Evolutionary conservation across 148 eudicot genomes (phyloP), one percentile per base, ranked within the genome.

Genomic region (Tetragonia tetragonoides): DNA sequence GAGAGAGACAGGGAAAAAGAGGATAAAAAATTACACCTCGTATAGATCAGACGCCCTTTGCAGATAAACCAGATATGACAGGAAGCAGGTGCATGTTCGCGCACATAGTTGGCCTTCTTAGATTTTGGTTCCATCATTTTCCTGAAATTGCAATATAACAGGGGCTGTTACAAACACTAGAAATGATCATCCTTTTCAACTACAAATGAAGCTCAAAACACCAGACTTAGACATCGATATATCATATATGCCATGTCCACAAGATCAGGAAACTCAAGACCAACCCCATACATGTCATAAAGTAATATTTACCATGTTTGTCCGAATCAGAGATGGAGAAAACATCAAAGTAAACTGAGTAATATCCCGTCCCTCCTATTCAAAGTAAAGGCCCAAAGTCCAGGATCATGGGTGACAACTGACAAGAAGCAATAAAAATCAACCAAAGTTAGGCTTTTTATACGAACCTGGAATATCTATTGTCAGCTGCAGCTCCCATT

Each of bases 401-500:
- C 64, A 4, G 4, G 39, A 3, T n/a, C 60, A 14, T 37, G 7
- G 51, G 39, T 44, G 56, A 23, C 60, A 34, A 71, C 23, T 44
- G 56, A 23, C 60, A 34, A 71, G 1, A 44, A 66, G 57, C 47
- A 20, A 10, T 24, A 11, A 10, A 23, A 76, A 54, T 6, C 21
- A 67, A 47, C 75, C 64, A 49, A 34, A 59, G 75, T 69, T 2
- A 9, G n/a, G 16, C 23, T 61, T 66, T 42, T 66, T 20, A 28
- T 46, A 66, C 68, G 14, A 78, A 91, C 97, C 83, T 88, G 24
- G 94, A 88, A 83, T 88, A 91, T 54, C 83, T 83, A 70, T 68
- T 81, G 74, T 91, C 88, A 3, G 95, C 86, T 37, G 99, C 97
- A 71, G 94, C 97, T 75, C 97, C 99, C 93, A 95, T 91, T 63